A percentile compares a stretch with the other conserved stretches of the same genome.
Evolutionary conservation across 768 basidiomycete genomes (phyloP).

Genomic region (Suillus tomentosus): DNA sequence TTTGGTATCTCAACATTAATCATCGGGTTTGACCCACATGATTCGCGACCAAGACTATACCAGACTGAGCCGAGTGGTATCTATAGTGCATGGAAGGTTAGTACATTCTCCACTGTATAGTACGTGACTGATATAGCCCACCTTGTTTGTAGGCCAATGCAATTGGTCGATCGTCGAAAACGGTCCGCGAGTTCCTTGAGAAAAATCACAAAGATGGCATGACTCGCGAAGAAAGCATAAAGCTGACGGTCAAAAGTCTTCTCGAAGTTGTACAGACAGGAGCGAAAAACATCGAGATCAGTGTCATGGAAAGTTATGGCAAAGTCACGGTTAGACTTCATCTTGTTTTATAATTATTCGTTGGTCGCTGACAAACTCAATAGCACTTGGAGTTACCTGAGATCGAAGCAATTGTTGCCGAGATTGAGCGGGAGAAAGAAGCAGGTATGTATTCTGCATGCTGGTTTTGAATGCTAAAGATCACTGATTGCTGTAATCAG

Average conservation of each 20-base stretch:
- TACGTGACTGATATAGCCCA: not conserved
- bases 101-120: constrained; percentile 11
- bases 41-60: constrained; percentile 84
- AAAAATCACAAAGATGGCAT: constrained; percentile 96
- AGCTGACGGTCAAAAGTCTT: constrained; percentile 92
- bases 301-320: constrained; percentile 94
- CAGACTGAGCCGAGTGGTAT: constrained; percentile 98
- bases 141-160: constrained; percentile 76
- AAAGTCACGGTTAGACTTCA: constrained; percentile 76
- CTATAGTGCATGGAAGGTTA: constrained; percentile 97
- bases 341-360: not conserved
- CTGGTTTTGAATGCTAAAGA: not conserved
- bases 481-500: constrained; percentile 40
- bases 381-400: constrained; percentile 67
- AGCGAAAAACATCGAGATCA: constrained; percentile 99
- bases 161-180: constrained; percentile 97
- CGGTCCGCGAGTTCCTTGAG: constrained; percentile 97
- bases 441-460: constrained; percentile 54
- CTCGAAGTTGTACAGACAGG: constrained; percentile 99
- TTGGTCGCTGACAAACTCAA: not conserved
- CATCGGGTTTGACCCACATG: constrained; percentile 95
- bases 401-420: constrained; percentile 88
- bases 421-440: constrained; percentile 98
- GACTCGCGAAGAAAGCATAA: constrained; percentile 86
- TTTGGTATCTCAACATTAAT: constrained; percentile 98